These are phyloP conservation scores for Pelargonium citronellum DNA, from an alignment of 441 rosid genomes.

Conservation along the genomic window DNA sequence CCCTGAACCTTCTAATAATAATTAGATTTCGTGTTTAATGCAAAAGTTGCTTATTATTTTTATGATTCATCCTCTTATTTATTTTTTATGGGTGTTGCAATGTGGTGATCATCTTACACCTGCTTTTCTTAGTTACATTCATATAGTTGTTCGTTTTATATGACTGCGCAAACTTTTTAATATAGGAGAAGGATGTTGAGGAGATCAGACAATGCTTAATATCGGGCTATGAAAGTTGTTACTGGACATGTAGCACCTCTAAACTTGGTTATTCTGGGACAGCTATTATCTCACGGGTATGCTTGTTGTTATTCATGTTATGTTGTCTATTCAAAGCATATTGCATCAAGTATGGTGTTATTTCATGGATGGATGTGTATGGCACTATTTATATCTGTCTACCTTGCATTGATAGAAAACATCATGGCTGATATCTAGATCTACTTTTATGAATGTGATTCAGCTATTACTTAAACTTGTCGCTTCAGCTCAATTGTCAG, in stretches of 20 bases:
- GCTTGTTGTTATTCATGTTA: slow-evolving; percentile 17
- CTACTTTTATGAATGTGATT: too few relatives aligned
- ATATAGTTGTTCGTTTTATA: neutral
- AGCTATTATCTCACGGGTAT: slow-evolving; percentile 87
- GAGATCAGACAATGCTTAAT: slow-evolving; percentile 58
- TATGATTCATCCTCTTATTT: neutral
- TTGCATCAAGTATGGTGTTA: neutral
- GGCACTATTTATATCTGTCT: too few relatives aligned
- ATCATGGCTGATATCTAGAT: too few relatives aligned
- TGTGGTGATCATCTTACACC: neutral
- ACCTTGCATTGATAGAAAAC: too few relatives aligned
- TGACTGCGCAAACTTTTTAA: neutral
- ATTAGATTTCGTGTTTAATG: slow-evolving; percentile 3
- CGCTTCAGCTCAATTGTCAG: too few relatives aligned
- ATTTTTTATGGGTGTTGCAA: neutral
- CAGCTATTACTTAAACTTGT: too few relatives aligned
- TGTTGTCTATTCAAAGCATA: neutral
- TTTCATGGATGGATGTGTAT: neutral
- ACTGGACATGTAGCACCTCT: slow-evolving; percentile 80
- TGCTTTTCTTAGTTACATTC: neutral
- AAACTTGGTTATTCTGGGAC: slow-evolving; percentile 98
- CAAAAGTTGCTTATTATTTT: neutral
- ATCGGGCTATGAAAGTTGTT: slow-evolving; percentile 73
- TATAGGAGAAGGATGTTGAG: slow-evolving; percentile 79
- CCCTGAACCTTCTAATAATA: slow-evolving; percentile 1